Conservation (phyloP, 495 filamentous ascomycete species). For the Lasiosphaeris hirsuta region DNA sequence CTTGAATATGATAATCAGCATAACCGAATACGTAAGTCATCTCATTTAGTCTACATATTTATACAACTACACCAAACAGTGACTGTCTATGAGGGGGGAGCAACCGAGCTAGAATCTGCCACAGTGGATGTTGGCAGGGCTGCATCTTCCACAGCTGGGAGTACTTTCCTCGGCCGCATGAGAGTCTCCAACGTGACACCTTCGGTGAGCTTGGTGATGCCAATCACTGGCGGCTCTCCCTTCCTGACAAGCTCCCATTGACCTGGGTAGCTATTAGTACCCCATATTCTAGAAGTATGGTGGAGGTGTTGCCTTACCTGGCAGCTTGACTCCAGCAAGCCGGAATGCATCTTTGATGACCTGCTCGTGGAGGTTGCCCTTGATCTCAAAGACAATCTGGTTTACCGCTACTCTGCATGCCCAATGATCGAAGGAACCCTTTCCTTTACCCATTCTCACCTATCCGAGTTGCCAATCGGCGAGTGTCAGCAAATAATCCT, state of each 20-base stretch:
- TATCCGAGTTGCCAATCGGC: constrained; percentile 15
- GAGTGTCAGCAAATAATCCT: constrained; percentile 19
- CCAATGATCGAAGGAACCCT: constrained; percentile 97
- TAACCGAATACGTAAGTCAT: constrained; percentile 11
- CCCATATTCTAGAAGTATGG: neutral
- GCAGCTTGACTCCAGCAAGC: constrained; percentile 91
- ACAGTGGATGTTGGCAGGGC: neutral
- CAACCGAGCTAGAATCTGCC: constrained; percentile 13
- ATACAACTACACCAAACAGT: constrained; percentile 8
- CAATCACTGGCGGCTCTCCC: constrained; percentile 86
- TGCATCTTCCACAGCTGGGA: constrained; percentile 41
- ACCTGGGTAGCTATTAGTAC: constrained; percentile 50
- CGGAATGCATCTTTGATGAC: constrained; percentile 91
- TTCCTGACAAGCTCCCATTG: constrained; percentile 92
- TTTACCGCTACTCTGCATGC: constrained; percentile 81
- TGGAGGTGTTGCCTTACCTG: constrained; percentile 55
- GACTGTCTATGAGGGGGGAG: constrained; percentile 23
- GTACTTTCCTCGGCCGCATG: constrained; percentile 67
- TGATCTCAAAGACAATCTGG: constrained; percentile 87
- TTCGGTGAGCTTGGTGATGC: constrained; percentile 81
- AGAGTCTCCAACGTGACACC: constrained; percentile 78
- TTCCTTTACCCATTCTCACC: constrained; percentile 97
- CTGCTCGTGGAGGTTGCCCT: constrained; percentile 89
- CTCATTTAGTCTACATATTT: constrained; percentile 16
- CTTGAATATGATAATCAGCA: constrained; percentile 12